Base-by-base conservation (phyloP, 139 green algal species). In the Picocystis salinarum region DNA sequence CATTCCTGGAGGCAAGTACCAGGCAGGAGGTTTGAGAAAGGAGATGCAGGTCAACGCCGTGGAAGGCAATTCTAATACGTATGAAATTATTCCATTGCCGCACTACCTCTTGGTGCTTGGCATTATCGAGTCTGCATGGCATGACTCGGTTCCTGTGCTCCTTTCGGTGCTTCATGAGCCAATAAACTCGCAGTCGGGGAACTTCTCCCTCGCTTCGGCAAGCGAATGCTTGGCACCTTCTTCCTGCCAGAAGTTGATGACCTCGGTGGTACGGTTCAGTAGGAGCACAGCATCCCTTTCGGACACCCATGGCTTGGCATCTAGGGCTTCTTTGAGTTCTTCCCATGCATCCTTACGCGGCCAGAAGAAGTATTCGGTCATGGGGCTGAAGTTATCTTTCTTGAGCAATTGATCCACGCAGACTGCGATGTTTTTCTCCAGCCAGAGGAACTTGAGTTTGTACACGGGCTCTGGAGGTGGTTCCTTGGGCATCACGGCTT, bases 341-440 rank as follows among this genome's bases (percentile, higher is more conserved):
- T 93, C 82, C 82, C 82, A 93, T 6, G 82, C 82, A 45, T 93
- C 82, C 48, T 79, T 75, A 19, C 70, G 60, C 0, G 82, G 81
- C 79, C 82, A 93, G 54, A 91, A 73, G 57, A 82, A 93, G 67
- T 82, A 93, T 57, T 89, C 76, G 10, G 82, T 93, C 18, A 93
- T 57, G 5, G 81, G 81, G 39, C 50, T 68, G 25, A 62, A 59
- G 53, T 76, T 61, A 10, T 59, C 71, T 46, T 67, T 64, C 18
- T 39, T 41, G 11, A 49, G 55, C 18, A 89, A 59, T 62, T 90
- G 77, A 62, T 92, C 81, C 10, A 92, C 79, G 7, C 64, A 47
- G 1, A 91, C 67, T 2, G 51, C 77, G 18, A 93, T 59, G 58
- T 78, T 84, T 57, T 84, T 79, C n/a, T 85, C 68, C 42, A 82